Percentiles rank a stretch among this genome's conserved stretches.
phyloP scores from a whole-genome alignment of 768 basidiomycete genomes.

The Hydnomerulius pinastri region DNA sequence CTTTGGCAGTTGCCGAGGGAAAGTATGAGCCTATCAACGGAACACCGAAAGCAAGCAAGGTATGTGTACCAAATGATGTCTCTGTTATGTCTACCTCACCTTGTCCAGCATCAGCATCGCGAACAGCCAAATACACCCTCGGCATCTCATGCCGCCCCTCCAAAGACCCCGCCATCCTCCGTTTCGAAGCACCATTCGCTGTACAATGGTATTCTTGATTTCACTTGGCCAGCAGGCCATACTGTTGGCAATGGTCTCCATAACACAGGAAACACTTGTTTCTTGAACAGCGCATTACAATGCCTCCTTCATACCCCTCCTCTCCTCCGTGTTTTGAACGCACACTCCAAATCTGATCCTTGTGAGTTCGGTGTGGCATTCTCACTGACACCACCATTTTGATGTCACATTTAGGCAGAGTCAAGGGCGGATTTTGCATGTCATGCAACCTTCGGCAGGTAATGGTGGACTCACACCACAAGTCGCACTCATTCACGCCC shows the following conservation, averaged over 20 bases:
- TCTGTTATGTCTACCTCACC: slow-evolving; percentile 4
- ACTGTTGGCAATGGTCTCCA: slow-evolving; percentile 63
- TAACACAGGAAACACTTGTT: slow-evolving; percentile 94
- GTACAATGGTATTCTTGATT: slow-evolving; percentile 56
- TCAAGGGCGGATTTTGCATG: slow-evolving; percentile 71
- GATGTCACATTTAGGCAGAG: slow-evolving; percentile 37
- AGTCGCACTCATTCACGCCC: slow-evolving; percentile 59
- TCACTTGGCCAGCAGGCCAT: slow-evolving; percentile 57
- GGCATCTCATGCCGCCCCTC: slow-evolving; percentile 25
- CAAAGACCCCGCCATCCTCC: slow-evolving; percentile 29
- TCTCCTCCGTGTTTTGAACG: slow-evolving; percentile 60
- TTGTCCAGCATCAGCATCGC: slow-evolving; percentile 7
- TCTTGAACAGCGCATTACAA: slow-evolving; percentile 92
- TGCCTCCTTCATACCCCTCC: slow-evolving; percentile 93
- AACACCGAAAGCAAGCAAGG: slow-evolving; percentile 56
- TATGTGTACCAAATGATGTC: slow-evolving; percentile 29
- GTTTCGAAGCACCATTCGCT: slow-evolving; percentile 40
- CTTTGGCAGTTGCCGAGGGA: slow-evolving; percentile 67
- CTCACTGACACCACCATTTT: neutral
- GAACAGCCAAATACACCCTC: slow-evolving; percentile 27
- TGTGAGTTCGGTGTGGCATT: slow-evolving; percentile 50
- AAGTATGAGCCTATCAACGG: slow-evolving; percentile 84
- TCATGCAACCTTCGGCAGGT: slow-evolving; percentile 66
- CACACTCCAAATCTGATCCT: slow-evolving; percentile 48
- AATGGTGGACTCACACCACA: slow-evolving; percentile 52